Evolutionary conservation across 129 eudicot species (phyloP), one percentile per base, ranked within the genome.

Genomic region (Lactuca sativa): DNA sequence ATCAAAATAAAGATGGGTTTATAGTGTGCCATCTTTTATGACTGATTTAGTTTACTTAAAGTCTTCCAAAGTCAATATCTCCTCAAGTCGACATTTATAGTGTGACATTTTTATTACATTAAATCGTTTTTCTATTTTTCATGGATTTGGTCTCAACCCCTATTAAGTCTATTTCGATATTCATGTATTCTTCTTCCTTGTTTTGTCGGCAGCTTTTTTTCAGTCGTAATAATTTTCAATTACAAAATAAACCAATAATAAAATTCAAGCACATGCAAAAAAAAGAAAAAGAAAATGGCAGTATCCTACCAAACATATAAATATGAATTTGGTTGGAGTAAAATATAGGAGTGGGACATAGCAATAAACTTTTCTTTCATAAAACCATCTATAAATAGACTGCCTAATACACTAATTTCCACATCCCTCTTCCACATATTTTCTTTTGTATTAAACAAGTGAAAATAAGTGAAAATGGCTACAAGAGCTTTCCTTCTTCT

Each of bases 381-480:
- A 6, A 25, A 44, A 65, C 56, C 71, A 49, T 66, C 59, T 66
- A 66, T 66, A 66, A 66, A 66, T 66, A 66, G 44, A 66, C 49
- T 44, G 16, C 16, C 7, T 5, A 66, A 32, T 31, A 13, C 44
- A 49, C 71, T 51, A 31, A 44, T 66, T 66, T 66, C 58, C 43
- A 31, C 71, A 66, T 48, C 71, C 57, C 15, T 17, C 38, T 25
- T 44, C 70, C 59, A 7, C 12, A 17, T 13, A 48, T 7, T 31
- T 51, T 21, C 5, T 31, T 38, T 54, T 62, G 1, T 4, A 16
- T 13, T 21, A 37, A 62, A 62, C 40, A 73, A 63, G 13, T 40
- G 37, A 75, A 67, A 67, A 75, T 75, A 73, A 63, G 13, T 40
- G 37, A 75, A 67, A 67, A 75, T 75, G 80, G 80, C 68, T 67